Conservation (phyloP, 306 rosid genomes). For the Rosa chinensis region DNA sequence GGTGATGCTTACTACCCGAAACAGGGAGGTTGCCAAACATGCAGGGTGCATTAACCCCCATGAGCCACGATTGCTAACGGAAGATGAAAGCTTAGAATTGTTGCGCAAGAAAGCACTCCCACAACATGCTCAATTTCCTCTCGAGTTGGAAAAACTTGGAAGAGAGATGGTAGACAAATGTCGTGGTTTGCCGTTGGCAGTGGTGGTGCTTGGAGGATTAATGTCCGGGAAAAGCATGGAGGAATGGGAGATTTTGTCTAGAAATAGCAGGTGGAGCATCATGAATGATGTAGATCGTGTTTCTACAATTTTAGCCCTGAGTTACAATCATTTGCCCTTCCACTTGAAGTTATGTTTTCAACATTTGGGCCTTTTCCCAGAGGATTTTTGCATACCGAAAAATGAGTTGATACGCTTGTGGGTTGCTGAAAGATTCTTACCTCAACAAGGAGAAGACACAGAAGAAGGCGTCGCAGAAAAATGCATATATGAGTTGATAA, state of each 20-base stretch:
- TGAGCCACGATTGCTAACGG: not conserved
- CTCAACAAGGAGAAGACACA: not conserved
- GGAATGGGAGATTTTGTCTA: not conserved
- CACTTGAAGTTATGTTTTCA: slow-evolving; percentile 12
- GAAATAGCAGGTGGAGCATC: not conserved
- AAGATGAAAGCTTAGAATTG: not conserved
- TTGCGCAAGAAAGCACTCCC: not conserved
- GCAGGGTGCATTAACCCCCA: not conserved
- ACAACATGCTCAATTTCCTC: not conserved
- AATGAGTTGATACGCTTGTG: slow-evolving; percentile 6
- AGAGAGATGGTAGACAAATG: not conserved
- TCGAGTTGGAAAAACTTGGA: not conserved
- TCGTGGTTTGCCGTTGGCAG: not conserved
- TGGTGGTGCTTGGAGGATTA: slow-evolving; percentile 11
- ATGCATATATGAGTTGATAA: not conserved
- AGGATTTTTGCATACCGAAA: not conserved
- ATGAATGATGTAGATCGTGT: not conserved
- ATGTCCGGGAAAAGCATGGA: not conserved
- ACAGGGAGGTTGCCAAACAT: not conserved
- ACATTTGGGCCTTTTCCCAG: slow-evolving; percentile 6
- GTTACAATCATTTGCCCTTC: not conserved
- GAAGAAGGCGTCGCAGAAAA: not conserved
- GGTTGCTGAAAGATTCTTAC: slow-evolving; percentile 4
- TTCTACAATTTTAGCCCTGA: not conserved
- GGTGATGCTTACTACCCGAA: not conserved